Evolutionary conservation across 768 basidiomycete genomes (phyloP).

Genomic region (Lentinula lateritia): DNA sequence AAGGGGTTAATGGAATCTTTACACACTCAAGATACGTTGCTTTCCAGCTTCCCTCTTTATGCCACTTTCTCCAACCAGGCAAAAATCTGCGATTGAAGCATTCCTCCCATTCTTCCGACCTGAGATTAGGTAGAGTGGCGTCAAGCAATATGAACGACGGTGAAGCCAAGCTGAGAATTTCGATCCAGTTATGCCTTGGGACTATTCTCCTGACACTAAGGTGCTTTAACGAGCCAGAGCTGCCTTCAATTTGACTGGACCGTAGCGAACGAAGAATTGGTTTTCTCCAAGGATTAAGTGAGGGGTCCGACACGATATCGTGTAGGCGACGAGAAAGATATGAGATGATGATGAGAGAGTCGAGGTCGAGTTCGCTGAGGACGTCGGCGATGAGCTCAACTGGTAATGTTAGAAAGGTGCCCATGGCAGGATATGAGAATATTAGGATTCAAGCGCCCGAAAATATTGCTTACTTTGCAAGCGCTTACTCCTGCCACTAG

Average conservation of each 20-base stretch:
- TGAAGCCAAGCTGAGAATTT: constrained; percentile 59
- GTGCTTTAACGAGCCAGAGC: constrained; percentile 32
- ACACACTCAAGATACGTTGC: constrained; percentile 61
- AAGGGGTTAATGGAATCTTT: constrained; percentile 4
- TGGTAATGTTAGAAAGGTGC: constrained; percentile 50
- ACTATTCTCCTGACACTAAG: constrained; percentile 60
- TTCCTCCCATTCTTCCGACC: constrained; percentile 66
- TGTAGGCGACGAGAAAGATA: constrained; percentile 57
- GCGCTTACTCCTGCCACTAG: too few species aligned
- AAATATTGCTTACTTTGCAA: too few species aligned
- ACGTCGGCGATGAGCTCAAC: constrained; percentile 75
- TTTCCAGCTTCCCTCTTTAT: constrained; percentile 58
- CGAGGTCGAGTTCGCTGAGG: constrained; percentile 61
- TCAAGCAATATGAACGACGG: constrained; percentile 64
- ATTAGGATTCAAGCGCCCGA: too few species aligned
- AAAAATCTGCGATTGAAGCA: constrained; percentile 67
- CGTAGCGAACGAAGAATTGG: constrained; percentile 60
- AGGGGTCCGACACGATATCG: constrained; percentile 52
- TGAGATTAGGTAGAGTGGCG: constrained; percentile 63
- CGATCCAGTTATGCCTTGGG: constrained; percentile 77
- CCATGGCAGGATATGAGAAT: not conserved
- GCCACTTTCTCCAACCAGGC: constrained; percentile 73
- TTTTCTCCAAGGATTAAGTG: constrained; percentile 71
- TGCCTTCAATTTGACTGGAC: constrained; percentile 37
- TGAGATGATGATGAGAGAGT: constrained; percentile 51